Percentiles rank a stretch among this genome's conserved stretches.
Conservation (phyloP, 2,329 filamentous ascomycete genomes). For the Trichoderma koningii region DNA sequence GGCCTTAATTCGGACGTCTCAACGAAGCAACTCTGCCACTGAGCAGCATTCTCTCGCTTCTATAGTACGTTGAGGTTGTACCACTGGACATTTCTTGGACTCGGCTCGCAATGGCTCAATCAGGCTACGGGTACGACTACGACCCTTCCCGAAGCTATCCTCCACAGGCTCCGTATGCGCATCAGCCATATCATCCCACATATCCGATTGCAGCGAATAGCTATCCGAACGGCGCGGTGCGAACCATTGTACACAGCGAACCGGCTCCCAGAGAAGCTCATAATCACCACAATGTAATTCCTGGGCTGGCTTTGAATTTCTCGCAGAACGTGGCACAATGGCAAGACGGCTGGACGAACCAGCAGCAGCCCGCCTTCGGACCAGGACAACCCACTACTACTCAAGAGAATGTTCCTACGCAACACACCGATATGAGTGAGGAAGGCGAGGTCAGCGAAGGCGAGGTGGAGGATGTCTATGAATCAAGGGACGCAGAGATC, state of each 20-base stretch:
- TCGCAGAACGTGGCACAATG: slow-evolving; percentile 28
- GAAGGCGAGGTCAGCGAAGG: slow-evolving; percentile 78
- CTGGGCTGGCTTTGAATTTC: slow-evolving; percentile 40
- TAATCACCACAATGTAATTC: slow-evolving; percentile 38
- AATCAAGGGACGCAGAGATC: slow-evolving; percentile 39
- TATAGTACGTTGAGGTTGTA: background rate
- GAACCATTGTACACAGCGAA: slow-evolving; percentile 23
- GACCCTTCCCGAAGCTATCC: slow-evolving; percentile 27
- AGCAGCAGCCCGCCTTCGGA: background rate
- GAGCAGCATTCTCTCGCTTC: background rate
- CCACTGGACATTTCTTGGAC: slow-evolving; percentile 3
- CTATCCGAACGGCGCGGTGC: slow-evolving; percentile 22
- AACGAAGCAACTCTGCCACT: background rate
- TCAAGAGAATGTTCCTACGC: background rate
- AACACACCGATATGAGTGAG: slow-evolving; percentile 47
- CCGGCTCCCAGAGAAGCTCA: slow-evolving; percentile 30
- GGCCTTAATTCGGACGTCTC: background rate
- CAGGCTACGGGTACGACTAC: slow-evolving; percentile 34
- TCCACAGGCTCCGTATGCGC: slow-evolving; percentile 28
- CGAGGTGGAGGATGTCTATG: slow-evolving; percentile 61
- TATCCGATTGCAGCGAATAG: slow-evolving; percentile 27
- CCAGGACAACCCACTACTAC: background rate
- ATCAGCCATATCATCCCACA: slow-evolving; percentile 30
- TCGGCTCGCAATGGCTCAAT: slow-evolving; percentile 36
- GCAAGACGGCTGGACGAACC: slow-evolving; percentile 14